Evolutionary conservation across 495 filamentous ascomycete species (phyloP), one percentile per base, ranked within the genome.

Genomic region (Aspergillus mulundensis): DNA sequence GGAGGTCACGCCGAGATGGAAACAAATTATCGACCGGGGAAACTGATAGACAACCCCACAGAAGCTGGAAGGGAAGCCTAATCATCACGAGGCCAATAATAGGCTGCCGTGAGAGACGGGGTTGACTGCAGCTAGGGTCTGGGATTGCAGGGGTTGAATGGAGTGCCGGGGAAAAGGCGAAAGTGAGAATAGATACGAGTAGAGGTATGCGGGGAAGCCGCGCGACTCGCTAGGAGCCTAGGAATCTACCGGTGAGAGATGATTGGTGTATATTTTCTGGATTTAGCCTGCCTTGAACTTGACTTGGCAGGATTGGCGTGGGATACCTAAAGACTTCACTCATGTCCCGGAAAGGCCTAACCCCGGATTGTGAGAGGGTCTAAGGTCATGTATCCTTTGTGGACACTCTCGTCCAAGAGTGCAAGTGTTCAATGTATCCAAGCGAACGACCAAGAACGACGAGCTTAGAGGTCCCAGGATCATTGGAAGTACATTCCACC

Each of bases 231-330:
- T 7, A 19, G 19, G 6, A 20, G 42, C 32, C 0, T 7, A 19
- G 19, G 6, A 20, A 49, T 41, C 20, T 30, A 4, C 44, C 19
- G 16, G 12, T 11, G 21, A 14, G 18, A 40, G 34, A 24, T 56
- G 53, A 56, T 56, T 56, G 53, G 53, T 56, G 53, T 56, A 56
- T 34, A 56, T 56, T 41, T 42, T 49, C 19, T 18, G 32, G 15
- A 39, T 42, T 49, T 56, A 49, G 44, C 53, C 44, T 56, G 36
- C 12, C 36, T 56, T 49, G 24, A 23, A 14, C 45, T 48, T n/a
- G 14, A 42, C 53, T 56, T 56, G 53, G 53, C 53, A 50, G 25
- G 7, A 50, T 56, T 56, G 53, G 53, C 53, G 39, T 25, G 21
- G n/a, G 5, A 45, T 7, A n/a, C n/a, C n/a, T n/a, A 43, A 49